Conservation (phyloP, 768 basidiomycete species). For the Omphalotus guepiniiformis region DNA sequence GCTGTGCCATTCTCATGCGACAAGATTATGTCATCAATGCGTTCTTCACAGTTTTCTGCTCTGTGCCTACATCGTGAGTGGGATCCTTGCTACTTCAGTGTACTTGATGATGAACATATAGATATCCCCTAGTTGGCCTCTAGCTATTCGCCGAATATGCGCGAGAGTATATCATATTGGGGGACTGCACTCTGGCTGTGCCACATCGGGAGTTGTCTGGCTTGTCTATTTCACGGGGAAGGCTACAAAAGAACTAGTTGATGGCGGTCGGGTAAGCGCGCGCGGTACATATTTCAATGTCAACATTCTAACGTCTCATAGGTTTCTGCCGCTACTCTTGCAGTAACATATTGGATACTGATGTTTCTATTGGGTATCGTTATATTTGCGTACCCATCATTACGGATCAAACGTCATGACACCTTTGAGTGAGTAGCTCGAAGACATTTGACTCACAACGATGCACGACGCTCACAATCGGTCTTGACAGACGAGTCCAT, state of each 20-base stretch:
- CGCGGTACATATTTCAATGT: not conserved
- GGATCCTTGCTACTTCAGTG: not conserved
- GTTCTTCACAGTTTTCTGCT: constrained; percentile 49
- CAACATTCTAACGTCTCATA: constrained; percentile 16
- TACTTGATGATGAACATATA: constrained; percentile 6
- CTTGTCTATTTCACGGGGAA: constrained; percentile 44
- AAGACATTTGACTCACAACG: not conserved
- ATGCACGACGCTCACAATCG: not conserved
- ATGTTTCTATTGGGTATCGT: constrained; percentile 44
- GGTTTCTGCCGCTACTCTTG: constrained; percentile 45
- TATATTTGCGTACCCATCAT: constrained; percentile 45
- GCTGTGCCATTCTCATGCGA: constrained; percentile 43
- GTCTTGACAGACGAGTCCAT: constrained; percentile 29
- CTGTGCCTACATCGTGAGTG: constrained; percentile 46
- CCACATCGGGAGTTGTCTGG: constrained; percentile 51
- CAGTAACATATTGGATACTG: constrained; percentile 48
- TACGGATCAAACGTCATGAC: constrained; percentile 46
- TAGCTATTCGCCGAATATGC: constrained; percentile 47
- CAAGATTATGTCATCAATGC: constrained; percentile 58
- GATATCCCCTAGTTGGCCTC: constrained; percentile 42
- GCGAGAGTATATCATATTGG: constrained; percentile 59
- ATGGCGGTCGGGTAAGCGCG: constrained; percentile 30
- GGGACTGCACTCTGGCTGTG: constrained; percentile 58
- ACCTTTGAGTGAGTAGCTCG: constrained; percentile 35
- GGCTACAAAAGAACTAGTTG: constrained; percentile 45